Evolutionary conservation across 2,329 filamentous ascomycete species (phyloP).

Genomic region (Fusarium sp.): DNA sequence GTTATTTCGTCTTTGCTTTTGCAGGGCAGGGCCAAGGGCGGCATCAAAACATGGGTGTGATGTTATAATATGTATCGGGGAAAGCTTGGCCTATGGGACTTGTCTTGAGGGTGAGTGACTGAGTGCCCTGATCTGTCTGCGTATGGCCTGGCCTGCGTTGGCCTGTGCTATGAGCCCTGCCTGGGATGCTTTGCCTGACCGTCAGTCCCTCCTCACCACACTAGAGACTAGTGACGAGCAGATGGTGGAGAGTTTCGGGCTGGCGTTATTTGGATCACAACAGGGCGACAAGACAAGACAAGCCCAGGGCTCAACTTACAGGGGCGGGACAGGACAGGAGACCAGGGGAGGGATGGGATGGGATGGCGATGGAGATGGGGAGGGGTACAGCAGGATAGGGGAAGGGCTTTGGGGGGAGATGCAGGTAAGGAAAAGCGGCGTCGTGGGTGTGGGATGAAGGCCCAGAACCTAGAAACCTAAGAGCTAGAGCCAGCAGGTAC

Average conservation of each 20-base stretch:
- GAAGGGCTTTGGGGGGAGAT: constrained; percentile 21
- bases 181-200: constrained; percentile 25
- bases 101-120: not conserved
- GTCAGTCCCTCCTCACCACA: constrained; percentile 27
- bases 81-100: constrained; percentile 6
- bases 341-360: not conserved
- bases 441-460: constrained; percentile 38
- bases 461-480: constrained; percentile 38
- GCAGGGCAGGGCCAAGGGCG: constrained; percentile 21
- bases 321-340: constrained; percentile 21
- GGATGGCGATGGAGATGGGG: constrained; percentile 2
- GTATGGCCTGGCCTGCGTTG: not conserved
- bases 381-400: not conserved
- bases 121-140: constrained; percentile 18
- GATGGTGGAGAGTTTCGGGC: constrained; percentile 42
- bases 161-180: constrained; percentile 6
- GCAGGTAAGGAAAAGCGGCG: constrained; percentile 45
- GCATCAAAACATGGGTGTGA: constrained; percentile 32
- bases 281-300: constrained; percentile 34
- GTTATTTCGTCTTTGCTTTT: constrained; percentile 14
- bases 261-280: constrained; percentile 44
- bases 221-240: constrained; percentile 35
- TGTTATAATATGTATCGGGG: constrained; percentile 3
- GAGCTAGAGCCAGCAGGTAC: constrained; percentile 9
- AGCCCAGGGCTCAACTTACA: constrained; percentile 34